A percentile compares a stretch with the other conserved stretches of the same genome.
These are phyloP conservation scores for Pleurotus salmoneostramineus DNA, from an alignment of 768 basidiomycete genomes.

Conservation along the genomic window DNA sequence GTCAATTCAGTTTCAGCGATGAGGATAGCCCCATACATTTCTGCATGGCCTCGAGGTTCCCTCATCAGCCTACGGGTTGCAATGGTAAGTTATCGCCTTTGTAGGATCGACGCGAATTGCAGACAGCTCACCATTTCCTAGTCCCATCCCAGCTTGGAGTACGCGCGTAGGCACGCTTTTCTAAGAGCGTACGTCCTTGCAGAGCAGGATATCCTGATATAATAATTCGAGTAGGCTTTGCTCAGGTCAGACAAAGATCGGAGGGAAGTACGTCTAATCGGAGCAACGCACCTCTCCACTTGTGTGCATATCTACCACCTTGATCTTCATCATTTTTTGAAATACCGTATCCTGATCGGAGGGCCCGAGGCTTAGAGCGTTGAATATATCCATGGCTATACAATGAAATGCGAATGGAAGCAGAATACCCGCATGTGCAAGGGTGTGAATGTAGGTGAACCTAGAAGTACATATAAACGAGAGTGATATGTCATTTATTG, in stretches of 20 bases:
- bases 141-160: slow-evolving; percentile 19
- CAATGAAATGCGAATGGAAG: neutral
- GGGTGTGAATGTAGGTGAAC: neutral
- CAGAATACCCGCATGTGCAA: neutral
- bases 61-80: slow-evolving; percentile 24
- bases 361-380: neutral
- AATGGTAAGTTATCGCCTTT: neutral
- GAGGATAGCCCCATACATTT: slow-evolving; percentile 38
- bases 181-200: slow-evolving; percentile 26
- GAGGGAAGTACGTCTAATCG: neutral
- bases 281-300: slow-evolving; percentile 26
- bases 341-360: neutral
- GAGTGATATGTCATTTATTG: too few relatives aligned
- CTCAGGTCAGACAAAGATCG: neutral
- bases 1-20: slow-evolving; percentile 31
- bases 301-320: slow-evolving; percentile 34
- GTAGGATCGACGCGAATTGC: neutral
- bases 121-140: neutral
- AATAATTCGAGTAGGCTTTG: slow-evolving; percentile 33
- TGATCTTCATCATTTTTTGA: slow-evolving; percentile 17
- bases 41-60: slow-evolving; percentile 33
- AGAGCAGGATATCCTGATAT: slow-evolving; percentile 28
- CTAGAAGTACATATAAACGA: too few relatives aligned
- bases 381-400: slow-evolving; percentile 15
- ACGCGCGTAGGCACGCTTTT: slow-evolving; percentile 27